Conservation (phyloP, 176 grass and related monocot species). For the Triticum turgidum region DNA sequence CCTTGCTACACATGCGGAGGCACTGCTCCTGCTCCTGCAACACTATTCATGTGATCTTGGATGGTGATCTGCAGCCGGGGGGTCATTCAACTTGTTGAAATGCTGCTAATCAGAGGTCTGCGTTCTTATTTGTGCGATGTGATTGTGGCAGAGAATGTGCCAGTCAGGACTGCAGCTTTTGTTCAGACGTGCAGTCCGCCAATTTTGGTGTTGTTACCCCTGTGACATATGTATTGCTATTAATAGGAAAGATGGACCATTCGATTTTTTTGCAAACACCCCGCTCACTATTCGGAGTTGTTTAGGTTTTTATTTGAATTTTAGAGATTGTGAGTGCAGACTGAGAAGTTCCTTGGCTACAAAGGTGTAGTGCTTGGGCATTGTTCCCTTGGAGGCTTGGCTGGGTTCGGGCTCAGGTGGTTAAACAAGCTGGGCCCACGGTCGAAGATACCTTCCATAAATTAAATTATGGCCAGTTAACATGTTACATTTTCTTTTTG, state of each 20-base stretch:
- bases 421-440: too few species aligned
- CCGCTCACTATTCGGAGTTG: background rate
- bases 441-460: too few species aligned
- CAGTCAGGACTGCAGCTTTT: background rate
- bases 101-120: background rate
- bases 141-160: background rate
- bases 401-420: too few species aligned
- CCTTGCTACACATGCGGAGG: background rate
- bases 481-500: too few species aligned
- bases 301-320: background rate
- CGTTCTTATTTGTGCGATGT: background rate
- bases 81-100: background rate
- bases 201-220: background rate
- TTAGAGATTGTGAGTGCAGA: background rate
- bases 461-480: too few species aligned
- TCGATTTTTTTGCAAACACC: background rate
- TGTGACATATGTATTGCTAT: background rate
- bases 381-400: too few species aligned
- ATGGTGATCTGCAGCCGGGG: background rate
- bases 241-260: background rate
- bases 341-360: background rate
- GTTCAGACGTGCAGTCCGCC: background rate
- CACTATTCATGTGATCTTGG: too few species aligned
- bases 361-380: too few species aligned
- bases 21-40: background rate